Evolutionary conservation across 305 asterid species (phyloP).

Genomic region (Solanum aculeatissimum): DNA sequence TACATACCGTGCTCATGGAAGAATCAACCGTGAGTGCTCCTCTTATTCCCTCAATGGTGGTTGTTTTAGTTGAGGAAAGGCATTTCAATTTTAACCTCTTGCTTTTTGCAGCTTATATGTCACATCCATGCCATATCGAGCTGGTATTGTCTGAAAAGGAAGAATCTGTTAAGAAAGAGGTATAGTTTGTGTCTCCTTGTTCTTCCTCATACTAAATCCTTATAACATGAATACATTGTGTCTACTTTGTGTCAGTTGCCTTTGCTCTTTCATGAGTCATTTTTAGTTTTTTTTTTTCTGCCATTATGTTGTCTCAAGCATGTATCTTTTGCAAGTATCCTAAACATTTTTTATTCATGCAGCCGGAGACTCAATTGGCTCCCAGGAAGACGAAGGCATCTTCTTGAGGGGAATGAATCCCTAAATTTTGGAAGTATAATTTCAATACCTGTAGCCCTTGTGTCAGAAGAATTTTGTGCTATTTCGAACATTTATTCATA

Average conservation of each 20-base stretch:
- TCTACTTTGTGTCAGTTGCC: neutral
- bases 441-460: neutral
- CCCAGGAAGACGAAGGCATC: constrained; percentile 20
- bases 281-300: neutral
- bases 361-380: constrained; percentile 46
- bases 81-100: neutral
- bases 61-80: neutral
- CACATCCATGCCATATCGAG: constrained; percentile 63
- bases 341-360: constrained; percentile 1
- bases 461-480: neutral
- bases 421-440: neutral
- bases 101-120: constrained; percentile 42
- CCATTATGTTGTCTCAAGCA: neutral
- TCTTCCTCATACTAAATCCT: neutral
- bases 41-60: neutral
- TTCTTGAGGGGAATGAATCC: neutral
- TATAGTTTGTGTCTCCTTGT: neutral
- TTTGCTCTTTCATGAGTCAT: neutral
- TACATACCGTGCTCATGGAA: constrained; percentile 63
- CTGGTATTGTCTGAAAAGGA: constrained; percentile 52
- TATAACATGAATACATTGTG: neutral
- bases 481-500: neutral
- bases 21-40: constrained; percentile 45
- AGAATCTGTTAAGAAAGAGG: constrained; percentile 59
- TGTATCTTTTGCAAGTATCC: neutral